Evolutionary conservation across 495 filamentous ascomycete genomes (phyloP), one percentile per base, ranked within the genome.

Genomic region (Beverwykella pulmonaria): DNA sequence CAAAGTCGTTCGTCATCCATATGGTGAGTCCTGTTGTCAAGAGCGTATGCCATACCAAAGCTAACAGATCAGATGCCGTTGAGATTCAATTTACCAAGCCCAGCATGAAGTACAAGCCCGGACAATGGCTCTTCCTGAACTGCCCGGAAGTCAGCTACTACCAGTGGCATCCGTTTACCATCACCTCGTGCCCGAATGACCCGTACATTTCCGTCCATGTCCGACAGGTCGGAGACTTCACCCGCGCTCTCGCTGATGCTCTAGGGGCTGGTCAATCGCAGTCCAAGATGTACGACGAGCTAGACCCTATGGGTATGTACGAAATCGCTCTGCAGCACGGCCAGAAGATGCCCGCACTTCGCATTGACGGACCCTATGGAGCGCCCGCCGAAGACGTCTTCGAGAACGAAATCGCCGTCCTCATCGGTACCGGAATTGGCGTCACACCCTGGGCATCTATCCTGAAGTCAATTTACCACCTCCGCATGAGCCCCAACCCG

Each of bases 151-250:
- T 99, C 44, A 95, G 91, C 57, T 84, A 80, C 61, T 87, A 88
- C 67, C 93, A 99, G 80, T 99, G 94, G 94, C 94, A 99, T 78
- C 94, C 94, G 17, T 99, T 98, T 76, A 99, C 94, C 75, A 99
- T 99, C 79, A 99, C 94, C 12, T 98, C 95, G 54, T 98, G 95
- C 77, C 94, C 95, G 25, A 92, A 90, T 72, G 94, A 99, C 69
- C 88, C 90, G 1, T 97, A 98, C 77, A 84, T 98, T 73, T 94
- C 90, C 56, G 84, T 98, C 23, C 94, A 98, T 75, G 87, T 98
- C 63, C 90, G 93, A 52, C 94, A 98, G 82, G 92, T 98, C 10
- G 94, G 94, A 59, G 94, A 98, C 76, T 98, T 94, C 77, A 98
- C 95, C 15, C 87, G 86, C 60, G 84, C 85, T 1, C 84, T 98